Conservation (phyloP, 345 rosid species). For the Leavenworthia alabamica region DNA sequence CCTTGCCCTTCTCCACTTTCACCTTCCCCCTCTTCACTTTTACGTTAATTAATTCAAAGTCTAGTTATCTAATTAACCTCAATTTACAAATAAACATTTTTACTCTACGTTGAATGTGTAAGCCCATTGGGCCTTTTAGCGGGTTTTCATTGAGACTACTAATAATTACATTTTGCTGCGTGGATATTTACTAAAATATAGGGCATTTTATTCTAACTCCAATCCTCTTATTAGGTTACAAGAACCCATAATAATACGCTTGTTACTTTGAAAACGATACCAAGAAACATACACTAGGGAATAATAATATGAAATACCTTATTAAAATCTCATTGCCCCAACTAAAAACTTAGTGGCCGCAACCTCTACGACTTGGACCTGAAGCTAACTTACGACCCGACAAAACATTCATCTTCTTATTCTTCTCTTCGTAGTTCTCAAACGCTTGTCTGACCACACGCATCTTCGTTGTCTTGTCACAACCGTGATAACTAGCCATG, state of each 20-base stretch:
- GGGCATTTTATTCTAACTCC: not conserved
- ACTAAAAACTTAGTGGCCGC: not conserved
- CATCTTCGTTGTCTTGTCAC: not conserved
- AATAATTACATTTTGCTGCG: not conserved
- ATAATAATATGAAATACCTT: not conserved
- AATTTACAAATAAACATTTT: not conserved
- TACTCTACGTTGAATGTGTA: not conserved
- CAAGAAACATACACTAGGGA: not conserved
- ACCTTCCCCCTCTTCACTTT: slow-evolving; percentile 22
- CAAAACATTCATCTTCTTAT: not conserved
- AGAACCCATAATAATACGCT: not conserved
- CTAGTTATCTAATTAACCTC: not conserved
- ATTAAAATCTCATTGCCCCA: not conserved
- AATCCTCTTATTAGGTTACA: not conserved
- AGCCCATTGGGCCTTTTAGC: not conserved
- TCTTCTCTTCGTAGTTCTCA: not conserved
- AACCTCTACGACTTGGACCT: slow-evolving; percentile 26
- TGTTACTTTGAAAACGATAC: not conserved
- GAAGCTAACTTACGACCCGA: slow-evolving; percentile 15
- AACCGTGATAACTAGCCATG: slow-evolving; percentile 2
- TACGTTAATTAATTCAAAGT: slow-evolving; percentile 15
- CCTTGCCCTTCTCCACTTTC: slow-evolving; percentile 37
- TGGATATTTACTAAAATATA: not conserved
- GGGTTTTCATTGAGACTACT: not conserved
- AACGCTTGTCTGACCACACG: not conserved